A percentile compares a stretch with the other conserved stretches of the same genome.
These are phyloP conservation scores for Pyrenochaeta sp. DNA, from an alignment of 2,329 filamentous ascomycete genomes.

Conservation along the genomic window DNA sequence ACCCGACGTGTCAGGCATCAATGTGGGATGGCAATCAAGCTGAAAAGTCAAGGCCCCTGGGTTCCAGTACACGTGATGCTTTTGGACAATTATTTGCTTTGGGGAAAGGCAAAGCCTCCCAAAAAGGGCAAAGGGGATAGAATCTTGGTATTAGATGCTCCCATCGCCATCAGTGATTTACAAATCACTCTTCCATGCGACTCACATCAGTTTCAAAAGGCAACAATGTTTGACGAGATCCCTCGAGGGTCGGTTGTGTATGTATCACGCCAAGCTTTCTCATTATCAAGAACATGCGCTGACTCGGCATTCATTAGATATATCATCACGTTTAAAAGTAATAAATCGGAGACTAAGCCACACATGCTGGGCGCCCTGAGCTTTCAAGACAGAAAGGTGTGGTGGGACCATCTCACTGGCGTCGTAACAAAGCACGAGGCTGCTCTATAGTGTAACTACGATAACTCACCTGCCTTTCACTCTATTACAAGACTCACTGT, in stretches of 20 bases:
- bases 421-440: neutral
- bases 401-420: conserved; percentile 24
- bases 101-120: conserved; percentile 37
- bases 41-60: conserved; percentile 43
- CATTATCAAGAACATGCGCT: neutral
- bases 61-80: conserved; percentile 37
- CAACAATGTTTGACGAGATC: conserved; percentile 38
- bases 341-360: conserved; percentile 12
- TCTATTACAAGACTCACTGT: neutral
- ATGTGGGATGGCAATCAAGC: conserved; percentile 37
- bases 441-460: neutral
- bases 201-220: conserved; percentile 28
- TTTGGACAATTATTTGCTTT: conserved; percentile 41
- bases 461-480: neutral
- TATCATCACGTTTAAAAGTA: conserved; percentile 26
- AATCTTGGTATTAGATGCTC: conserved; percentile 27
- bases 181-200: conserved; percentile 18
- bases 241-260: conserved; percentile 30
- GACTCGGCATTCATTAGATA: conserved; percentile 15
- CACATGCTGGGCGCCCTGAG: conserved; percentile 29
- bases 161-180: conserved; percentile 25
- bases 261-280: neutral
- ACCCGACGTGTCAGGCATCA: conserved; percentile 31
- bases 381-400: conserved; percentile 24
- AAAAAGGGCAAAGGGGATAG: conserved; percentile 27